phyloP scores from a whole-genome alignment of 1,284 basidiomycete species.

The Puccinia brachypodii region DNA sequence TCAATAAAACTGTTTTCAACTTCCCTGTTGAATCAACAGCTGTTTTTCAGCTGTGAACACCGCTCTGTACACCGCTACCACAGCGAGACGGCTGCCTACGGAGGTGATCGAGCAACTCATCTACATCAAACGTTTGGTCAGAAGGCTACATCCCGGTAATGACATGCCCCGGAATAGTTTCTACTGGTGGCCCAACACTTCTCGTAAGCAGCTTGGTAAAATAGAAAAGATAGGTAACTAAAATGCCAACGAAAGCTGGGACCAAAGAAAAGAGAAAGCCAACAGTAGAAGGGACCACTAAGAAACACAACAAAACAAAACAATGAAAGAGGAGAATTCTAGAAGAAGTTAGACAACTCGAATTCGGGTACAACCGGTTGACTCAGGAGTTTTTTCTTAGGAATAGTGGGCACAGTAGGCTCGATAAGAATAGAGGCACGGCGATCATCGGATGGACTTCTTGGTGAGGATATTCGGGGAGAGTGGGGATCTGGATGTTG shows the following conservation, averaged over 20 bases:
- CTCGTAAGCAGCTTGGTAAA: too few species aligned
- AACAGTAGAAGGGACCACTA: neutral
- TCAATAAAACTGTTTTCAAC: too few species aligned
- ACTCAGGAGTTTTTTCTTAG: slow-evolving; percentile 19
- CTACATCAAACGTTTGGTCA: too few species aligned
- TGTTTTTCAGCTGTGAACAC: too few species aligned
- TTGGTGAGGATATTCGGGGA: neutral
- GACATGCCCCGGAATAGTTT: too few species aligned
- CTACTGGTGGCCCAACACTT: too few species aligned
- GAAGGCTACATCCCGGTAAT: too few species aligned
- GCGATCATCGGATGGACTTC: neutral
- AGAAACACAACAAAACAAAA: too few species aligned
- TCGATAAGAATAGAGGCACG: neutral
- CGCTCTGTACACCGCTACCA: too few species aligned
- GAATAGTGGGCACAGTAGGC: neutral
- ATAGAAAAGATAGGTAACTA: neutral
- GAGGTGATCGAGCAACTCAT: too few species aligned
- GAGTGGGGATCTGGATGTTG: neutral
- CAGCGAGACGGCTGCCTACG: too few species aligned
- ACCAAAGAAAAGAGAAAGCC: neutral
- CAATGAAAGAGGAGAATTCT: neutral
- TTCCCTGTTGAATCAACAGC: too few species aligned
- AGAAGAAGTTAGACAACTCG: slow-evolving; percentile 42
- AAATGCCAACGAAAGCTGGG: neutral
- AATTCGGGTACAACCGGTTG: slow-evolving; percentile 40